Percentiles rank a stretch among this genome's conserved stretches.
Evolutionary conservation across 208 protist genomes (phyloP).

Genomic region (Leishmania martiniquensis): DNA sequence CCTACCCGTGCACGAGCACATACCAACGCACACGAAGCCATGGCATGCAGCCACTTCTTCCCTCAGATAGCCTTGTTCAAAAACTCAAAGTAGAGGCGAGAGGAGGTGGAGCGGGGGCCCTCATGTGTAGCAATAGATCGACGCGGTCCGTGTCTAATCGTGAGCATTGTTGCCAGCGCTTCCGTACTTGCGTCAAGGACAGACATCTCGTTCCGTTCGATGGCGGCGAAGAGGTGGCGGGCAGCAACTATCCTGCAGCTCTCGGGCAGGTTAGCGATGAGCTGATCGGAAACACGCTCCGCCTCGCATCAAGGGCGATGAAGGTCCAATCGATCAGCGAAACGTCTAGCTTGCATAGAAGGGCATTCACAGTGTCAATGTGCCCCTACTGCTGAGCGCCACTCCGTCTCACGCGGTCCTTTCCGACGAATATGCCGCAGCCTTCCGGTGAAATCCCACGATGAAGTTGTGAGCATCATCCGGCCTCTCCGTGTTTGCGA

Average conservation of each 20-base stretch:
- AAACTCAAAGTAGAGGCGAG: not conserved
- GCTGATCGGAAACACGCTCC: conserved; percentile 80
- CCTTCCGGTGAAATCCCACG: conserved; percentile 37
- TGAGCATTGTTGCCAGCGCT: conserved; percentile 7
- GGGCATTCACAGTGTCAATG: conserved; percentile 93
- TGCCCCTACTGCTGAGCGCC: conserved; percentile 96
- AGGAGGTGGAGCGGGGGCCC: too few relatives aligned
- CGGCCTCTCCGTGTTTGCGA: conserved; percentile 42
- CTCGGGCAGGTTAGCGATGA: conserved; percentile 47
- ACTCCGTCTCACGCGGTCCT: conserved; percentile 83
- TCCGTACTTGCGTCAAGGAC: conserved; percentile 50
- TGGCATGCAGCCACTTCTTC: not conserved
- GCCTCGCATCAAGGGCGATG: conserved; percentile 67
- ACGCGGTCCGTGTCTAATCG: not conserved
- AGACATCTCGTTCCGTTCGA: conserved; percentile 59
- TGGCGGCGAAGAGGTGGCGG: conserved; percentile 66
- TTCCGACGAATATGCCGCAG: conserved; percentile 59
- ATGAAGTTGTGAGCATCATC: conserved; percentile 72
- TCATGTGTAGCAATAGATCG: not conserved
- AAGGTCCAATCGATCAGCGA: conserved; percentile 96
- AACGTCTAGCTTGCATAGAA: conserved; percentile 82
- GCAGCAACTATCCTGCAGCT: conserved; percentile 76
- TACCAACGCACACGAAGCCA: too few relatives aligned
- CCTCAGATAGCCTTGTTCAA: not conserved
- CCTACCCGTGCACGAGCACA: not conserved